Evolutionary conservation across 306 rosid species (phyloP), one percentile per base, ranked within the genome.

Genomic region (Citrullus amarus): DNA sequence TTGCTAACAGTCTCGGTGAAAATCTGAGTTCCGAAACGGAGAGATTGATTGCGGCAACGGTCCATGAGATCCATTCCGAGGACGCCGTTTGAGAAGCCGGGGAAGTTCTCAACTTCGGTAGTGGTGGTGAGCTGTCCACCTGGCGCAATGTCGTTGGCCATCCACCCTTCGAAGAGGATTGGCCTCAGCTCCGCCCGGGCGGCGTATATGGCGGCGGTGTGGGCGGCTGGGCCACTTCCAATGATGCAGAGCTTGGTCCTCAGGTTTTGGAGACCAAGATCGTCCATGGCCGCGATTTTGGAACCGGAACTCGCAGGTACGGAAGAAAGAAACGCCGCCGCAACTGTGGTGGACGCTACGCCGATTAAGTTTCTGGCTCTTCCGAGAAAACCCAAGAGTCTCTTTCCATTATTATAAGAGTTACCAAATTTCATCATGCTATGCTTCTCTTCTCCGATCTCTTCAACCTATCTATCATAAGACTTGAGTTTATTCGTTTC

Each of bases 121-220:
- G 97, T 91, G 34, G 93, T 93, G 36, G 97, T 91, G 85, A 90
- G 96, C 86, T 93, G 98, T 11, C 97, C 93, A 2, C 96, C 98
- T 20, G 96, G 91, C 69, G 92, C 96, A 76, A 93, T 88, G 78
- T 82, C 92, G 84, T 91, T 91, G 56, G 95, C 98, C 97, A 91
- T 93, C 92, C 95, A 91, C 3, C 97, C 97, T 54, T 93, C 97
- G 66, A 93, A 93, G 66, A 93, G 91, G 11, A 91, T 77, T 10
- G 98, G 97, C 70, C 89, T 90, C 15, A 93, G 93, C 90, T 91
- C 97, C 0, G 97, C 98, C 15, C 97, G 88, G 9, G 97, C 91
- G 6, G 98, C 91, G 79, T 93, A 93, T 0, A 91, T 89, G 72
- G 98, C 97, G 36, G 96, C 92, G 1, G 98, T 90, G 82, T 93